Conservation (phyloP, 2,329 filamentous ascomycete genomes). For the Raffaelea albimanens region DNA sequence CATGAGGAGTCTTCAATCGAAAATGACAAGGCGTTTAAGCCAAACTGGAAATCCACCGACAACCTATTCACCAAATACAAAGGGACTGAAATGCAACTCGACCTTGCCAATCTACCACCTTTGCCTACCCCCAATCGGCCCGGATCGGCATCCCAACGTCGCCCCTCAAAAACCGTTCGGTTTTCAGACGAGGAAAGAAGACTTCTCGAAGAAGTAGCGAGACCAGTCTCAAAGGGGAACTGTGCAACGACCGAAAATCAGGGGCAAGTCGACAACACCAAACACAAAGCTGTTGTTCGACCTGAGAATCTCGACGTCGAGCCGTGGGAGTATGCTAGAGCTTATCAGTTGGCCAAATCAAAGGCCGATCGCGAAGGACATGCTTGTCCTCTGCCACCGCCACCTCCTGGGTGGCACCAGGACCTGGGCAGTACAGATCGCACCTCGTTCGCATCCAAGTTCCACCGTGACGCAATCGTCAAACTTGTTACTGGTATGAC, state of each 20-base stretch:
- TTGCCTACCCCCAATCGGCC: background rate
- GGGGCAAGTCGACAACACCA: too few species aligned
- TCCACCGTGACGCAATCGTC: background rate
- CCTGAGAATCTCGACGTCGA: background rate
- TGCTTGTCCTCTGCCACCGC: conserved; percentile 5
- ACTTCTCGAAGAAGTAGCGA: background rate
- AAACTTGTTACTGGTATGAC: background rate
- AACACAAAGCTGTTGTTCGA: background rate
- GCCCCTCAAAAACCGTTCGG: conserved; percentile 11
- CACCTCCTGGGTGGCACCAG: conserved; percentile 5
- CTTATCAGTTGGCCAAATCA: conserved; percentile 11
- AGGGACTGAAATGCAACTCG: conserved; percentile 2
- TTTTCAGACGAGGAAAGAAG: conserved; percentile 7
- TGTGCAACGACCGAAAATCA: background rate
- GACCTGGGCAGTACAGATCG: background rate
- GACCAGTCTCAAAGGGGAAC: background rate
- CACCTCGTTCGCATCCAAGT: background rate
- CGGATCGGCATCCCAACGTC: background rate
- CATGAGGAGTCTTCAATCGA: background rate
- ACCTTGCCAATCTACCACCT: background rate
- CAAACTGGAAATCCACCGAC: conserved; percentile 12
- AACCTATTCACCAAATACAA: conserved; percentile 11
- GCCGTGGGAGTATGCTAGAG: conserved; percentile 10
- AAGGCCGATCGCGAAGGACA: conserved; percentile 8
- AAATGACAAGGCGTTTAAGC: conserved; percentile 6